A percentile compares a stretch with the other conserved stretches of the same genome.
Evolutionary conservation across 805 yeast genomes (phyloP).

Genomic region (Hanseniaspora valbyensis): DNA sequence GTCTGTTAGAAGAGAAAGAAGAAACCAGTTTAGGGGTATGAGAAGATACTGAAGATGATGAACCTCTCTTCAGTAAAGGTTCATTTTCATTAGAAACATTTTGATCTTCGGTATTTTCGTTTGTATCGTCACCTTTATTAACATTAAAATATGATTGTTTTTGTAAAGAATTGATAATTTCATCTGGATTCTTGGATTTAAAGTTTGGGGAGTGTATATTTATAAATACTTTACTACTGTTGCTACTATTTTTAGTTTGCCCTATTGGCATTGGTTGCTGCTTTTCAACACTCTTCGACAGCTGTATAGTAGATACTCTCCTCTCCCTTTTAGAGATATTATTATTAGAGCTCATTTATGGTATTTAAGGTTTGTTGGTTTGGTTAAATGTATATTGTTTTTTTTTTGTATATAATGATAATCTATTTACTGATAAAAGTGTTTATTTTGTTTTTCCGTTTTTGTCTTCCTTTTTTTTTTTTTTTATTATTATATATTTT

Average conservation of each 20-base stretch:
- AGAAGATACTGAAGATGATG: slow-evolving; percentile 4
- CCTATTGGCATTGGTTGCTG: slow-evolving; percentile 16
- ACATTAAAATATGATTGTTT: slow-evolving; percentile 24
- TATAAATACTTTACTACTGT: slow-evolving; percentile 20
- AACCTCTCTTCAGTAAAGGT: background rate
- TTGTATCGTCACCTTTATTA: background rate
- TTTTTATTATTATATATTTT: background rate
- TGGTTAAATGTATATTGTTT: no score
- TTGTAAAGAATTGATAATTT: slow-evolving; percentile 27
- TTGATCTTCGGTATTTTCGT: slow-evolving; percentile 9
- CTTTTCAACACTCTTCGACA: slow-evolving; percentile 18
- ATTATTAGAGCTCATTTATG: background rate
- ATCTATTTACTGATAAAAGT: no score
- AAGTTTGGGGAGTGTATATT: slow-evolving; percentile 28
- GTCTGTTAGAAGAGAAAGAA: background rate
- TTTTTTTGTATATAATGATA: no score
- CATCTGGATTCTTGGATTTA: slow-evolving; percentile 24
- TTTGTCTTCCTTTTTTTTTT: background rate
- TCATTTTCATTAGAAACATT: slow-evolving; percentile 14
- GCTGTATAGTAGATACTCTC: slow-evolving; percentile 18
- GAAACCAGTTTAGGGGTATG: slow-evolving; percentile 1
- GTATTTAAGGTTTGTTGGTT: no score
- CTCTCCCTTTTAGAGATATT: slow-evolving; percentile 10
- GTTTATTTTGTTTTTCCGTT: background rate
- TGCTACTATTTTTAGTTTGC: background rate